phyloP scores from a whole-genome alignment of 176 grass and related monocot genomes.

The Lolium rigidum region DNA sequence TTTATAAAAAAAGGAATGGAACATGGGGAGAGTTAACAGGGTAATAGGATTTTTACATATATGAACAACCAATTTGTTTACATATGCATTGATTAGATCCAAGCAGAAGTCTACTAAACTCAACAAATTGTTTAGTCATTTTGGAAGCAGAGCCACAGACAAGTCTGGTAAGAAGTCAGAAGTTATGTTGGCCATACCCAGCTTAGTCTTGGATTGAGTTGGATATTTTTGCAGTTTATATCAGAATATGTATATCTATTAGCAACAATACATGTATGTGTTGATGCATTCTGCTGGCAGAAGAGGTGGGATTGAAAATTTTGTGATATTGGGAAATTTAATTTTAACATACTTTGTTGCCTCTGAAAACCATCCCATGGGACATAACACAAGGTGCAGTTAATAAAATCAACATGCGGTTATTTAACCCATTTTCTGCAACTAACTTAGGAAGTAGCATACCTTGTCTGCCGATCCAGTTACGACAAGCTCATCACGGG shows the following conservation, averaged over 20 bases:
- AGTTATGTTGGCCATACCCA: not conserved
- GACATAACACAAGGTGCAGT: slow-evolving; percentile 3
- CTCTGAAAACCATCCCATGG: not conserved
- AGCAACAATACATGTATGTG: not conserved
- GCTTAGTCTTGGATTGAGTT: not conserved
- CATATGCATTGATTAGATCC: not conserved
- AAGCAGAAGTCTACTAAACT: slow-evolving; percentile 6
- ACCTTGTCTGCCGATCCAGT: slow-evolving; percentile 98
- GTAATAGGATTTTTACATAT: not conserved
- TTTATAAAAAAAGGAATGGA: not conserved
- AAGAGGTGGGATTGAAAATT: not conserved
- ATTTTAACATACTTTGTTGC: not conserved
- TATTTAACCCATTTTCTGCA: slow-evolving; percentile 1
- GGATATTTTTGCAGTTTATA: slow-evolving; percentile 9
- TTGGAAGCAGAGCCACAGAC: slow-evolving; percentile 1
- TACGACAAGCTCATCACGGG: slow-evolving; percentile 69
- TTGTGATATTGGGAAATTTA: not conserved
- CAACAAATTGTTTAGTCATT: not conserved
- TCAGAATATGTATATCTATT: not conserved
- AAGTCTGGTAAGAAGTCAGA: slow-evolving; percentile 9
- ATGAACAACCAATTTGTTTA: too few relatives aligned
- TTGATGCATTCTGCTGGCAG: not conserved
- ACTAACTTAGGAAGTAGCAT: slow-evolving; percentile 30
- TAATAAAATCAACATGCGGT: slow-evolving; percentile 11
- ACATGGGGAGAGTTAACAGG: not conserved